Evolutionary conservation across 768 basidiomycete genomes (phyloP).

Genomic region (Trametes coccinea): DNA sequence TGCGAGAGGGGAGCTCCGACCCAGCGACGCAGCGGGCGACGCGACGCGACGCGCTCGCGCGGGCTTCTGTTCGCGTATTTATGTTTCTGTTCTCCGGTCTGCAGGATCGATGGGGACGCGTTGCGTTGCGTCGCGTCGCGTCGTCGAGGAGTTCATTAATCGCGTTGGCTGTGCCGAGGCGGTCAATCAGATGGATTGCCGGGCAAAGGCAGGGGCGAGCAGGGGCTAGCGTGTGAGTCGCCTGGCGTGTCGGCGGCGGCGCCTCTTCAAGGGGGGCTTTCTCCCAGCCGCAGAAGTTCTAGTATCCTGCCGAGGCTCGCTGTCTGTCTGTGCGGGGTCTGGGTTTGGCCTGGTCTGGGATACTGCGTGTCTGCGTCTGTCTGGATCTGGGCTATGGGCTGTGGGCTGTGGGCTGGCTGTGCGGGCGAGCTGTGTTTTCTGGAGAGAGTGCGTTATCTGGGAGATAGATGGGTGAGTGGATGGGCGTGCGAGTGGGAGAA

Average conservation of each 20-base stretch:
- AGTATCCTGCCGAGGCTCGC: too few species aligned
- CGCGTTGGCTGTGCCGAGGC: neutral
- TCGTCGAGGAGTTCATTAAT: neutral
- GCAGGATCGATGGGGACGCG: neutral
- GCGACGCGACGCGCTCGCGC: neutral
- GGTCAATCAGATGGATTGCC: constrained; percentile 11
- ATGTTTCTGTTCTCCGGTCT: neutral
- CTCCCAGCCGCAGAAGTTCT: too few species aligned
- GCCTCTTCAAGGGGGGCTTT: too few species aligned
- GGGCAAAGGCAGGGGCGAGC: neutral
- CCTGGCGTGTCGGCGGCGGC: neutral
- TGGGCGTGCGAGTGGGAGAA: too few species aligned
- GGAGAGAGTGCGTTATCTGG: neutral
- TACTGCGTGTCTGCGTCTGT: neutral
- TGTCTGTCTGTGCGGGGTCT: too few species aligned
- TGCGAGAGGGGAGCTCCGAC: too few species aligned
- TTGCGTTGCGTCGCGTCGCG: neutral
- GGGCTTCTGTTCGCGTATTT: neutral
- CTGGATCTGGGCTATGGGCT: too few species aligned
- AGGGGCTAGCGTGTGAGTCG: neutral
- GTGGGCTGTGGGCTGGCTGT: neutral
- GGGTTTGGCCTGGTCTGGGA: too few species aligned
- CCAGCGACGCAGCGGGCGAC: neutral
- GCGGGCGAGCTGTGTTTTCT: neutral
- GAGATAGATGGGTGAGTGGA: neutral